These are phyloP conservation scores for Teratosphaeria zuluensis DNA, from an alignment of 2,329 filamentous ascomycete genomes.

Conservation along the genomic window DNA sequence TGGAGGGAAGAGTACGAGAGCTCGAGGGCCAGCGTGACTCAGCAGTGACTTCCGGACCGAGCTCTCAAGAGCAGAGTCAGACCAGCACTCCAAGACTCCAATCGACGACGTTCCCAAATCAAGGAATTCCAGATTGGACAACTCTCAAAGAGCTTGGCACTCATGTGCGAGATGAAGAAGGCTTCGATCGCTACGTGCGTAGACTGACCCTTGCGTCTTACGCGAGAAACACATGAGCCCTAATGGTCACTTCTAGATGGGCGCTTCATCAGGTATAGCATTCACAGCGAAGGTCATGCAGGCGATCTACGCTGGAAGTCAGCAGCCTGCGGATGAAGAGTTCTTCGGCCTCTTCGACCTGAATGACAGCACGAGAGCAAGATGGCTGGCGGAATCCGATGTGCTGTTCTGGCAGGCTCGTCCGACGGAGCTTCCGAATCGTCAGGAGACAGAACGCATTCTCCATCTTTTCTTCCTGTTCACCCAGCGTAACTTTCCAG, in stretches of 20 bases:
- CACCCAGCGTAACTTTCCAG: conserved; percentile 7
- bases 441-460: not conserved
- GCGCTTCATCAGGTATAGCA: conserved; percentile 6
- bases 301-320: conserved; percentile 2
- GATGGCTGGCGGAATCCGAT: not conserved
- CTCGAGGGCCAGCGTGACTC: conserved; percentile 3
- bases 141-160: conserved; percentile 5
- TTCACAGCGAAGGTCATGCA: conserved; percentile 6
- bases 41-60: not conserved
- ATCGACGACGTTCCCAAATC: not conserved
- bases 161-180: conserved; percentile 8
- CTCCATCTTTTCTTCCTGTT: conserved; percentile 7
- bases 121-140: conserved; percentile 4
- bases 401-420: not conserved
- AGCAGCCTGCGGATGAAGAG: conserved; percentile 4
- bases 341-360: conserved; percentile 6
- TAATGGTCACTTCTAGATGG: conserved; percentile 1
- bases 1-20: conserved; percentile 3
- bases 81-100: not conserved
- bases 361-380: conserved; percentile 3
- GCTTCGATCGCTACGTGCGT: conserved; percentile 4
- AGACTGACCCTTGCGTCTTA: too few species aligned
- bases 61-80: not conserved
- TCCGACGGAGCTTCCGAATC: not conserved
- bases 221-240: too few species aligned